phyloP scores from a whole-genome alignment of 352 stramenopile genomes.

The Phytophthora uliginosa region DNA sequence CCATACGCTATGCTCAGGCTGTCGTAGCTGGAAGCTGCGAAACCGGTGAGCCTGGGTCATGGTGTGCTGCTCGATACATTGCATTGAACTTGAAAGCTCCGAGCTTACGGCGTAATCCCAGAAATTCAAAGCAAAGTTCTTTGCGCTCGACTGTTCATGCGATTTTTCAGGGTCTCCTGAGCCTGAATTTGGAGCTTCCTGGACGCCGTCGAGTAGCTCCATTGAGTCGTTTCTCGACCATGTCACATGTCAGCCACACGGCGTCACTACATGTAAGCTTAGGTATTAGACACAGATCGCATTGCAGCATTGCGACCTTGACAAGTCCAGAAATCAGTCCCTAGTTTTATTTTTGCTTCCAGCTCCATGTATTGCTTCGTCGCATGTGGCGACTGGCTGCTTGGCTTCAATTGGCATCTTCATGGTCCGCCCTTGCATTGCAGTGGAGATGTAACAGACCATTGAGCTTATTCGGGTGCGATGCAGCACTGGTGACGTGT shows the following conservation, averaged over 20 bases:
- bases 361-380: constrained; percentile 3
- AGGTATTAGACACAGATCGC: not conserved
- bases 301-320: not conserved
- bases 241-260: constrained; percentile 5
- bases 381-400: constrained; percentile 9
- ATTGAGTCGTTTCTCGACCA: constrained; percentile 2
- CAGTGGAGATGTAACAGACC: constrained; percentile 17
- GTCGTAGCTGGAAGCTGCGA: constrained; percentile 7
- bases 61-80: not conserved
- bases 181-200: not conserved
- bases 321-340: not conserved
- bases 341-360: not conserved
- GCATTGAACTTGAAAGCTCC: not conserved
- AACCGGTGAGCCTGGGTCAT: constrained; percentile 11
- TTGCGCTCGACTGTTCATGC: not conserved
- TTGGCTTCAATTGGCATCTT: constrained; percentile 5
- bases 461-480: constrained; percentile 17
- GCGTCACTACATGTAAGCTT: not conserved
- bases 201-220: not conserved
- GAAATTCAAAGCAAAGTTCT: not conserved
- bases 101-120: not conserved
- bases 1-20: constrained; percentile 9
- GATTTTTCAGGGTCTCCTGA: no score
- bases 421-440: constrained; percentile 14
- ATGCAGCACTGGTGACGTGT: constrained; percentile 6